These are phyloP conservation scores for Cryptosporidium muris DNA, from an alignment of 169 alveolate genomes.

Conservation along the genomic window DNA sequence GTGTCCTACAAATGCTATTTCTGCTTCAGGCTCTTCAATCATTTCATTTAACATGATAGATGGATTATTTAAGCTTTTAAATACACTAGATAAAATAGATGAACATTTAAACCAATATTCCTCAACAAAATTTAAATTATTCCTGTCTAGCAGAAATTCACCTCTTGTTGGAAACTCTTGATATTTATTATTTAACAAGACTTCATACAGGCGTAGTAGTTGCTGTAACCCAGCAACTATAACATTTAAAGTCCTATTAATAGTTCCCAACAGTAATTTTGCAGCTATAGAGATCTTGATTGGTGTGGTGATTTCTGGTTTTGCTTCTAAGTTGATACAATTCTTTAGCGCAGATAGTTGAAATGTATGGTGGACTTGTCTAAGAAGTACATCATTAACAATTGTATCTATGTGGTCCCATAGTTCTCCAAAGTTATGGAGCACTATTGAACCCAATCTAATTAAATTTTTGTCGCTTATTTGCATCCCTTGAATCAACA, in stretches of 20 bases:
- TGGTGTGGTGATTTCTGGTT: background rate
- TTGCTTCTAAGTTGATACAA: conserved; percentile 13
- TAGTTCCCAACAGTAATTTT: background rate
- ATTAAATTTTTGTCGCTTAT: conserved; percentile 21
- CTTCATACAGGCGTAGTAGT: conserved; percentile 24
- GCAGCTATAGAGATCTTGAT: conserved; percentile 8
- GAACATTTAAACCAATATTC: conserved; percentile 33
- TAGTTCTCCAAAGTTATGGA: conserved; percentile 46
- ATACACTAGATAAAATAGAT: conserved; percentile 4
- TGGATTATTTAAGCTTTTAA: conserved; percentile 30
- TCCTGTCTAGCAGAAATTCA: too few relatives aligned
- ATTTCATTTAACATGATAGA: conserved; percentile 2
- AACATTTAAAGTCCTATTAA: conserved; percentile 26
- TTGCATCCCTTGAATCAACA: conserved; percentile 22
- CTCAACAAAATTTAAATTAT: conserved; percentile 22
- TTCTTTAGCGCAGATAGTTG: conserved; percentile 35
- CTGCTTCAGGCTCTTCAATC: background rate
- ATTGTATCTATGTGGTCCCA: conserved; percentile 59
- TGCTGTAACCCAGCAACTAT: conserved; percentile 19
- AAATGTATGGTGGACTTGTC: conserved; percentile 11
- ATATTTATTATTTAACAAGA: conserved; percentile 10
- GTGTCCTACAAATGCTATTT: conserved; percentile 1
- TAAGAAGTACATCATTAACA: conserved; percentile 28
- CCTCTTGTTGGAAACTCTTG: background rate
- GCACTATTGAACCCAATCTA: conserved; percentile 30